Evolutionary conservation across 345 rosid species (phyloP).

Genomic region (Ceriops decandra): DNA sequence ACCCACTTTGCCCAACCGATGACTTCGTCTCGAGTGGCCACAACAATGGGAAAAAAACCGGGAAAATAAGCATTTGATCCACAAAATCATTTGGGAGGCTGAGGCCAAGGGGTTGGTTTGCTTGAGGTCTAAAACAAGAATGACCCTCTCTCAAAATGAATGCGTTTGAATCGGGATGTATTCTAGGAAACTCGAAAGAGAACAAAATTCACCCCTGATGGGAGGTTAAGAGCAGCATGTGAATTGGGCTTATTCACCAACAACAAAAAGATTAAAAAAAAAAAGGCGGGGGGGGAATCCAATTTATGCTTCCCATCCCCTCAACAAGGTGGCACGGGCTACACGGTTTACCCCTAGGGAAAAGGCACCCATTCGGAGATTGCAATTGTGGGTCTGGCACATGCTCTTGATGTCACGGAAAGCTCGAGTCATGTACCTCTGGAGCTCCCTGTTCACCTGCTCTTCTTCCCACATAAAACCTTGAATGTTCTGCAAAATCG

Average conservation of each 20-base stretch:
- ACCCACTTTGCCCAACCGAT: no score
- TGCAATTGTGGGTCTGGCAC: constrained; percentile 84
- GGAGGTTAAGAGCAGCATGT: not conserved
- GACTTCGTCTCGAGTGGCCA: no score
- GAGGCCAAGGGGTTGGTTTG: not conserved
- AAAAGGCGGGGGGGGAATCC: no score
- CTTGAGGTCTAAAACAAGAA: not conserved
- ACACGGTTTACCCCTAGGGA: constrained; percentile 95
- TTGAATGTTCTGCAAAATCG: constrained; percentile 77
- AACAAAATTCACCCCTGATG: not conserved
- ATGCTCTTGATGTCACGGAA: constrained; percentile 81
- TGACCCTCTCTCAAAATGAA: not conserved
- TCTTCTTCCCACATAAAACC: constrained; percentile 99
- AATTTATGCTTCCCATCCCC: constrained; percentile 93
- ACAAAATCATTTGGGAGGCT: not conserved
- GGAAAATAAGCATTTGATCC: no score
- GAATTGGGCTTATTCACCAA: constrained; percentile 1
- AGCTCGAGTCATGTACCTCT: constrained; percentile 82
- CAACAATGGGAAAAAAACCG: no score
- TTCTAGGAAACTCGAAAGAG: not conserved
- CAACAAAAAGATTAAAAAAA: no score
- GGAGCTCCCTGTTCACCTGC: constrained; percentile 68
- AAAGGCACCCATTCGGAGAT: constrained; percentile 98
- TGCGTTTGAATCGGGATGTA: not conserved
- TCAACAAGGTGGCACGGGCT: constrained; percentile 75